These are phyloP conservation scores for Entomophthora muscae DNA, from an alignment of 371 early-diverging fungal species.

Conservation along the genomic window DNA sequence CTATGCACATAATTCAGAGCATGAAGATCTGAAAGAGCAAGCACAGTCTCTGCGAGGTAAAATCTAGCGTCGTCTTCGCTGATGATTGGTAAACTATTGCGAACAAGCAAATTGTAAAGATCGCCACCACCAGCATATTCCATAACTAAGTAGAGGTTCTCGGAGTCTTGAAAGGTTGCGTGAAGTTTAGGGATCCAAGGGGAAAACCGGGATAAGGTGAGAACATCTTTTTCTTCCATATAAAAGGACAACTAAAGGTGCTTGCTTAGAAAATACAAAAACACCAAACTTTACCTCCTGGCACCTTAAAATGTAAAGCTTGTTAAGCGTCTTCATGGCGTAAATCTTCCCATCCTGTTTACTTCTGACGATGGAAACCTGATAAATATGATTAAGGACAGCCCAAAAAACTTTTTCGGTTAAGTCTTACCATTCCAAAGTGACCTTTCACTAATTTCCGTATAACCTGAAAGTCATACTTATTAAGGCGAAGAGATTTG, in stretches of 20 bases:
- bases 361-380: slow-evolving; percentile 57
- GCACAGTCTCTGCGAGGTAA: slow-evolving; percentile 86
- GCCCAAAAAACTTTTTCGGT: no score
- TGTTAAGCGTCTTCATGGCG: slow-evolving; percentile 91
- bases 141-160: slow-evolving; percentile 87
- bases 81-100: slow-evolving; percentile 31
- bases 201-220: slow-evolving; percentile 37
- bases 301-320: slow-evolving; percentile 64
- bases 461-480: slow-evolving; percentile 71
- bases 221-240: slow-evolving; percentile 75
- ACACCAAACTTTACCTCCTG: slow-evolving; percentile 49
- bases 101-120: slow-evolving; percentile 77
- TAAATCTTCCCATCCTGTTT: slow-evolving; percentile 56
- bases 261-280: no score
- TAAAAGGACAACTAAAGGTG: slow-evolving; percentile 49
- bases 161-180: slow-evolving; percentile 82
- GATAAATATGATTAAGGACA: no score
- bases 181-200: slow-evolving; percentile 65
- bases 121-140: slow-evolving; percentile 93
- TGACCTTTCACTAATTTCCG: slow-evolving; percentile 80
- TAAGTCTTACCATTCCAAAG: slow-evolving; percentile 55
- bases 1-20: slow-evolving; percentile 87
- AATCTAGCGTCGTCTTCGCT: slow-evolving; percentile 81
- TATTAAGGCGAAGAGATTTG: slow-evolving; percentile 43
- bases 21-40: slow-evolving; percentile 87